Evolutionary conservation across 2,329 filamentous ascomycete species (phyloP).

Genomic region (Aspergillus udagawae): DNA sequence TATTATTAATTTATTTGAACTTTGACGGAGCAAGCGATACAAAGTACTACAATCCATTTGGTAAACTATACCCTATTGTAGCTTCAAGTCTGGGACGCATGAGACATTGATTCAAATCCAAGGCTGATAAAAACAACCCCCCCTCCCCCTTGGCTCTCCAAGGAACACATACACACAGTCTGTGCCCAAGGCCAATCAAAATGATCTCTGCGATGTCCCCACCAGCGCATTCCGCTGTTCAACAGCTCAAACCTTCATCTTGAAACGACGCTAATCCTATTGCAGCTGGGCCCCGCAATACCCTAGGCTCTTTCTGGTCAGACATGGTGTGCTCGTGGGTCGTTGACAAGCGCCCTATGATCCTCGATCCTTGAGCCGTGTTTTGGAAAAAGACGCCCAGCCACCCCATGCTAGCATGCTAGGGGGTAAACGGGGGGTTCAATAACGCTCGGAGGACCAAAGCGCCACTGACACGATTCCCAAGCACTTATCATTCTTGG

Average conservation of each 20-base stretch:
- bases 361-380: slow-evolving; percentile 8
- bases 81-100: neutral
- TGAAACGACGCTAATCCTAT: slow-evolving; percentile 17
- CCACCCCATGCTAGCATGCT: neutral
- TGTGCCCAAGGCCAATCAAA: neutral
- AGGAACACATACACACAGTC: neutral
- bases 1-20: too few relatives aligned
- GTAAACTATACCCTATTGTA: neutral
- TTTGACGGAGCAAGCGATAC: neutral
- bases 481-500: neutral
- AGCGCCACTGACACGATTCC: neutral
- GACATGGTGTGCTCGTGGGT: slow-evolving; percentile 10
- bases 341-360: slow-evolving; percentile 7
- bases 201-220: neutral
- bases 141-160: neutral
- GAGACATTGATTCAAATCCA: neutral
- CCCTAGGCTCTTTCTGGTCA: slow-evolving; percentile 3
- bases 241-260: slow-evolving; percentile 9
- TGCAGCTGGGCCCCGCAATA: slow-evolving; percentile 6
- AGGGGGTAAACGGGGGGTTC: too few relatives aligned
- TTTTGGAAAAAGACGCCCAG: neutral
- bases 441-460: neutral
- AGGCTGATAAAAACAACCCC: neutral
- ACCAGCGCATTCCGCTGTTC: neutral
- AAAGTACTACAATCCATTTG: neutral